A percentile compares a stretch with the other conserved stretches of the same genome.
Evolutionary conservation across 2,329 filamentous ascomycete species (phyloP).

Genomic region (Cercospora zeae-maydis): DNA sequence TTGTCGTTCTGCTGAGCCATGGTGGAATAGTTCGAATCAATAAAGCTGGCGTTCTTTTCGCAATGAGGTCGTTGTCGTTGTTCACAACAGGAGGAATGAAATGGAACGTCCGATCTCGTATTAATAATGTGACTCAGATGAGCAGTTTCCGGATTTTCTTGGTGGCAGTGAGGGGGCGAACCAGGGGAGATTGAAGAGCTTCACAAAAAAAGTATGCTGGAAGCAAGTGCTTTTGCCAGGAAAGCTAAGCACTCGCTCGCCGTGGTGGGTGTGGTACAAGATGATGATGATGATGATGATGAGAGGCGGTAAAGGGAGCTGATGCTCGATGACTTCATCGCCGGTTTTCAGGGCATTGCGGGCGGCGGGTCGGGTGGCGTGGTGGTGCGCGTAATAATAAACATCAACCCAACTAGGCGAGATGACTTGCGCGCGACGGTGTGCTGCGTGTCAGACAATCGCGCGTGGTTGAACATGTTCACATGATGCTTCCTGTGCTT

Average conservation of each 20-base stretch:
- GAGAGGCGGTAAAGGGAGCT: background rate
- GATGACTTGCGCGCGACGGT: background rate
- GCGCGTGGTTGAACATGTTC: background rate
- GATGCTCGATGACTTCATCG: constrained; percentile 3
- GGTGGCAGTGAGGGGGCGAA: background rate
- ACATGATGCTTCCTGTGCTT: too few relatives aligned
- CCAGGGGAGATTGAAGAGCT: background rate
- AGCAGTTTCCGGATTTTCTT: background rate
- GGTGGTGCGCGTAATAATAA: background rate
- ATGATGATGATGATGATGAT: too few relatives aligned
- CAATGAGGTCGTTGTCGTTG: background rate
- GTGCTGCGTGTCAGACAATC: background rate
- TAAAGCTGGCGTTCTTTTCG: background rate
- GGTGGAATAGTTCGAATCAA: constrained; percentile 22
- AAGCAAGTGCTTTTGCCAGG: background rate
- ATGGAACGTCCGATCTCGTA: background rate
- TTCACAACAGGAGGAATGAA: background rate
- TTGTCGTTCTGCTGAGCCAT: constrained; percentile 12
- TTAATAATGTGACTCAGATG: too few relatives aligned
- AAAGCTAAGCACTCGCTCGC: background rate
- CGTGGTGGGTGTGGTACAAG: background rate
- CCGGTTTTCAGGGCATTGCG: background rate
- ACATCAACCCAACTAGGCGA: too few relatives aligned
- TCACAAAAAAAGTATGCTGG: background rate
- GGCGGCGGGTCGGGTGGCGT: background rate